Conservation (phyloP, 257 asterid species). For the Solanum etuberosum region DNA sequence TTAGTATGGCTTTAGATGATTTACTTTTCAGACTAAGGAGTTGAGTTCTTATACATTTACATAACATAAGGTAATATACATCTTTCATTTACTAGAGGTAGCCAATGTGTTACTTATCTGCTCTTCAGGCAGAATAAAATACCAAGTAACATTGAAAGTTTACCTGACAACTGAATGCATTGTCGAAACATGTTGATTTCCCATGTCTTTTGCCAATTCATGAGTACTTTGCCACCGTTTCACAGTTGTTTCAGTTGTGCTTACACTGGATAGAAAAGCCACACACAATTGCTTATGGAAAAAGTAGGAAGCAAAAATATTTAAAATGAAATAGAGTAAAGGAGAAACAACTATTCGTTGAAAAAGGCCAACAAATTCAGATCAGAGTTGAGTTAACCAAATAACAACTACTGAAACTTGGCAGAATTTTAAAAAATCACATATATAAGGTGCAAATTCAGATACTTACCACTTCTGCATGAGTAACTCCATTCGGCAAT, state of each 20-base stretch:
- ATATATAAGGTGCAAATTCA: not conserved
- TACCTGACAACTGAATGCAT: conserved; percentile 50
- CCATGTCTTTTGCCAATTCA: conserved; percentile 42
- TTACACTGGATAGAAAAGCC: conserved; percentile 28
- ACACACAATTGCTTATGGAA: not conserved
- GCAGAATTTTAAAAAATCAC: not conserved
- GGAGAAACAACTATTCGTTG: not conserved
- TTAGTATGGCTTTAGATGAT: not conserved
- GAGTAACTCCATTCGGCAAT: conserved; percentile 71
- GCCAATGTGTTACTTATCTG: not conserved
- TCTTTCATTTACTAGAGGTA: not conserved
- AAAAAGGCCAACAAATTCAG: not conserved
- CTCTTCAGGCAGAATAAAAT: not conserved
- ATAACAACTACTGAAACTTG: not conserved
- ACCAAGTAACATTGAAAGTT: not conserved
- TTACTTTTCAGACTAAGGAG: not conserved
- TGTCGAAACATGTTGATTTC: conserved; percentile 32
- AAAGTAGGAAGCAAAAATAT: not conserved
- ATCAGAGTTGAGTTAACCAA: not conserved
- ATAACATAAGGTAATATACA: not conserved
- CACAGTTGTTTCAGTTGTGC: conserved; percentile 42
- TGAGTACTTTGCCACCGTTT: conserved; percentile 37
- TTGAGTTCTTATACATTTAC: not conserved
- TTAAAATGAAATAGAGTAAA: not conserved
- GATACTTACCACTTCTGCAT: conserved; percentile 49